Base-by-base conservation (phyloP, 2,329 filamentous ascomycete genomes). In the Hypoxylon sp. region DNA sequence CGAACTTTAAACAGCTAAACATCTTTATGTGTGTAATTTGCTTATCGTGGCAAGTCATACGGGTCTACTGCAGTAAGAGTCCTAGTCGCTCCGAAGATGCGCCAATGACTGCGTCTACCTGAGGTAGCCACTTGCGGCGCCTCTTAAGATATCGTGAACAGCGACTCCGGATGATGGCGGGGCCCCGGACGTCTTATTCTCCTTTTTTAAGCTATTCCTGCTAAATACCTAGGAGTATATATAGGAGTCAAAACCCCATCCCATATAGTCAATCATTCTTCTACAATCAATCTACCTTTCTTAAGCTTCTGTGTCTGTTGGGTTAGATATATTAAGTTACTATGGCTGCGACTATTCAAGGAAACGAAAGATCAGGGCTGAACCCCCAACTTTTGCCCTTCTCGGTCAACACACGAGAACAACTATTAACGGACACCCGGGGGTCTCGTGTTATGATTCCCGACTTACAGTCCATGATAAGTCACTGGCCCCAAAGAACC, bases 401-500 rank as follows among this genome's bases (percentile, higher is more conserved):
- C 24, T 13, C 11, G 19, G 35, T n/a, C 24, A 39, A 21, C 37
- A 10, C 37, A 35, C 56, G 62, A 15, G 59, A 69, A 17, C 27
- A 56, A 24, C 58, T 69, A 0, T 42, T 69, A 15, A 19, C 39
- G 32, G 29, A 3, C n/a, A 35, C 67, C 29, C 58, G 55, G 29
- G 67, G 68, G 1, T 48, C 63, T 19, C 54, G n/a, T 32, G 42
- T 71, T 27, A 48, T 15, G 2, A 67, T 71, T 11, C 69, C 66
- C 5, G 66, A 71, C 17, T 35, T 71, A 11, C 50, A 69, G n/a
- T 32, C 50, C 8, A 53, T 71, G 51, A 61, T 67, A 15, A 59
- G 48, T 7, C 69, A 71, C 44, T 71, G 69, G 69, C 69, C 66
- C 11, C 62, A 62, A 39, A 44, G 53, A 8, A 27, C 50, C 21